phyloP scores from a whole-genome alignment of 768 basidiomycete species.

The Lactarius indigo region DNA sequence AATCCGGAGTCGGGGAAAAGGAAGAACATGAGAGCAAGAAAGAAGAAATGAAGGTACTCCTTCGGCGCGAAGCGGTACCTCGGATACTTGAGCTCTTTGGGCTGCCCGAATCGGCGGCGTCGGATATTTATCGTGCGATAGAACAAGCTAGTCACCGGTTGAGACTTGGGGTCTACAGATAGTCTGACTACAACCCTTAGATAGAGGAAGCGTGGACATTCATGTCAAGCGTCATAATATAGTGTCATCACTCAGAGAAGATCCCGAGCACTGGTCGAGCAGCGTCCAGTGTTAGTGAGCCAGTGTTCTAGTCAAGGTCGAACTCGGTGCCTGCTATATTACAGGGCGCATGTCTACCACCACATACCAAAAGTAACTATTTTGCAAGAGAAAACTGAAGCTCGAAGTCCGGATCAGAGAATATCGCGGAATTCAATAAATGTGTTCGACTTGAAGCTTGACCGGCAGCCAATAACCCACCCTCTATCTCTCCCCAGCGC shows the following conservation, averaged over 20 bases:
- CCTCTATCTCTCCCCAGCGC: background rate
- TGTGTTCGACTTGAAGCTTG: too few species aligned
- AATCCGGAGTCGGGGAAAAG: background rate
- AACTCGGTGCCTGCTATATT: background rate
- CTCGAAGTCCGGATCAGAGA: too few species aligned
- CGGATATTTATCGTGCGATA: constrained; percentile 60
- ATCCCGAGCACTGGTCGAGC: too few species aligned
- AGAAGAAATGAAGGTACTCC: constrained; percentile 36
- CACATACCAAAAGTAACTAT: too few species aligned
- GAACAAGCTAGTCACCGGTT: constrained; percentile 48
- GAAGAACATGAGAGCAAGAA: background rate
- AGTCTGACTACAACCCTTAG: background rate
- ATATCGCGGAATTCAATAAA: too few species aligned
- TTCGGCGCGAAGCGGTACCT: constrained; percentile 54
- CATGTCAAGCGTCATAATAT: background rate
- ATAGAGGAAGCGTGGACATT: background rate
- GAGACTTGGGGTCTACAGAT: constrained; percentile 20
- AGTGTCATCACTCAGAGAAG: background rate
- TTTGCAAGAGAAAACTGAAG: too few species aligned
- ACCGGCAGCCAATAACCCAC: too few species aligned
- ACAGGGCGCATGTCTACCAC: background rate
- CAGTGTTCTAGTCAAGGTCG: background rate
- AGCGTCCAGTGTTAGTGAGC: background rate
- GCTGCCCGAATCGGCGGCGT: constrained; percentile 42
- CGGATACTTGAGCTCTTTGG: constrained; percentile 44